phyloP scores from a whole-genome alignment of 352 stramenopile species.

The Pythium rishiriense region DNA sequence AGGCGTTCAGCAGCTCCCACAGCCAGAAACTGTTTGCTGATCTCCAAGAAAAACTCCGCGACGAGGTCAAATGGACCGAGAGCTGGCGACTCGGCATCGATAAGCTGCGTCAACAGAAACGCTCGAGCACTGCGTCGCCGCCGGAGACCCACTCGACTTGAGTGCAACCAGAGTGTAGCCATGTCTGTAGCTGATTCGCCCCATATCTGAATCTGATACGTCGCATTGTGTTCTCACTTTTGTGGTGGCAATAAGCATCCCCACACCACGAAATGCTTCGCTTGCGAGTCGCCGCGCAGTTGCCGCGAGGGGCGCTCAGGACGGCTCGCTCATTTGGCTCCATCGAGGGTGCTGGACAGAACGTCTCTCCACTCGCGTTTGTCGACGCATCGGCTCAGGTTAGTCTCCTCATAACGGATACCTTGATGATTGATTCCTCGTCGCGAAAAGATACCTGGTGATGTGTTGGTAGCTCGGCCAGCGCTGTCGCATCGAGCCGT shows the following conservation, averaged over 20 bases:
- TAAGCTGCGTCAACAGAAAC: slow-evolving; percentile 26
- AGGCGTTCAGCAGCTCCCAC: slow-evolving; percentile 27
- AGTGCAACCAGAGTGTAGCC: too few relatives aligned
- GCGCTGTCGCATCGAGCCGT: slow-evolving; percentile 54
- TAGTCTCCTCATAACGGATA: background rate
- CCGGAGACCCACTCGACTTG: background rate
- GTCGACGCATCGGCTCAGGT: slow-evolving; percentile 30
- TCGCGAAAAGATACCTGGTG: too few relatives aligned
- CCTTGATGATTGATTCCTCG: too few relatives aligned
- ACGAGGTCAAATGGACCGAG: slow-evolving; percentile 57
- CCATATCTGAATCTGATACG: too few relatives aligned
- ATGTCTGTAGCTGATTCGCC: too few relatives aligned
- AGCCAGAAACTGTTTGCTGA: slow-evolving; percentile 21
- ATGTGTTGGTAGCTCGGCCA: slow-evolving; percentile 49
- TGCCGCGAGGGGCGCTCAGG: background rate
- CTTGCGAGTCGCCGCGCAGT: too few relatives aligned
- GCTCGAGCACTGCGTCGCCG: background rate
- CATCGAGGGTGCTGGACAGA: background rate
- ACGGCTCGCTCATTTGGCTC: background rate
- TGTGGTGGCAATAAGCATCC: too few relatives aligned
- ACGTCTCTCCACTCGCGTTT: slow-evolving; percentile 15
- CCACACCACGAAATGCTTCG: too few relatives aligned
- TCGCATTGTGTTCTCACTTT: too few relatives aligned
- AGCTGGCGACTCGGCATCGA: slow-evolving; percentile 51
- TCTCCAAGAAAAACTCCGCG: slow-evolving; percentile 47